Base-by-base conservation (phyloP, 371 early-diverging fungal species). In the Lichtheimia ornata region DNA sequence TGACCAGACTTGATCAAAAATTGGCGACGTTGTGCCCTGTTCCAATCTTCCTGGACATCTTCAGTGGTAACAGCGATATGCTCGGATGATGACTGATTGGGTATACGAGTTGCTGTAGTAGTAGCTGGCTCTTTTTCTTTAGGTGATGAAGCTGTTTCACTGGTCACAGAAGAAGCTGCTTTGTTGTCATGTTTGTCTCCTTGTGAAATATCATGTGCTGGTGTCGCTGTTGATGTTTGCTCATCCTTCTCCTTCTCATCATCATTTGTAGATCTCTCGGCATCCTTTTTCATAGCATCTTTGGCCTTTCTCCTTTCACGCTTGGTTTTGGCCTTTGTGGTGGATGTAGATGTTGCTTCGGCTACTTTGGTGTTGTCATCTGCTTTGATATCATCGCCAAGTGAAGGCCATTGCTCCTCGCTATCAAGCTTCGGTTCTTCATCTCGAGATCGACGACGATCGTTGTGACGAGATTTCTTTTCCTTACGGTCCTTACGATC, bases 1-100 rank as follows among this genome's bases (percentile, higher is more conserved):
- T 63, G 50, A 11, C 50, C 15, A 0, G 69, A 63, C n/a, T 64
- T 53, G 17, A 63, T 65, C 6, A 72, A 49, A 14, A 65, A 53
- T 14, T 50, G 51, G 18, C 45, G 59, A 35, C 50, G 59, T 42
- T 59, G 41, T 27, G 50, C 27, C 12, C 59, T 43, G 20, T 43
- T 59, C 59, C 59, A 59, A 25, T 59, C 17, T 28, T 15, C 41
- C 13, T 35, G 53, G 27, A 43, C 42, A 14, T 18, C 47, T 50
- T 40, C 51, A 28, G 51, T 22, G 28, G 50, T 18, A 18, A 47
- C 47, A n/a, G 42, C 9, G 17, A 50, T 35, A n/a, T 18, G 30
- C 30, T 40, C 17, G 14, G 51, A 24, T 41, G 35, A 40, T 22
- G 41, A 52, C 14, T 27, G 41, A 18, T 11, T 11, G 17, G 54